Conservation (phyloP, 495 filamentous ascomycete species). For the Xylaria castorea region DNA sequence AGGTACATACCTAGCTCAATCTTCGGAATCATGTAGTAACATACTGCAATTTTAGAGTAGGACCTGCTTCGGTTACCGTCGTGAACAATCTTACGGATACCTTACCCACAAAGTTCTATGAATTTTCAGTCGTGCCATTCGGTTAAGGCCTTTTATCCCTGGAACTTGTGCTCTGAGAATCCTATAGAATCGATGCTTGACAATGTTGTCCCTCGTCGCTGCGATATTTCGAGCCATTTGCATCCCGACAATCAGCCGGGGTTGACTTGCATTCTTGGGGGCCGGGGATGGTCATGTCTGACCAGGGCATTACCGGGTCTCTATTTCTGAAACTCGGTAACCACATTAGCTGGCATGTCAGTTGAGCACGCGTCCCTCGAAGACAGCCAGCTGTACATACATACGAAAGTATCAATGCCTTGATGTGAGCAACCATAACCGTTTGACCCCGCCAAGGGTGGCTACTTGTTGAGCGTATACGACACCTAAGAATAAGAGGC, state of each 20-base stretch:
- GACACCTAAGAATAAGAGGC: neutral
- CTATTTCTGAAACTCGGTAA: conserved; percentile 19
- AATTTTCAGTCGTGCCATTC: neutral
- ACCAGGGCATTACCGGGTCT: conserved; percentile 21
- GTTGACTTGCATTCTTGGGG: conserved; percentile 10
- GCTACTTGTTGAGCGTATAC: neutral
- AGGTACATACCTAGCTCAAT: too few relatives aligned
- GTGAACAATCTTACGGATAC: neutral
- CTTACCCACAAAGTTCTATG: neutral
- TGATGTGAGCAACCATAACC: neutral
- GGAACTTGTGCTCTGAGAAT: neutral
- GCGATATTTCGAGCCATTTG: neutral
- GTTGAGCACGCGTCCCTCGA: neutral
- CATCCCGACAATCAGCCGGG: conserved; percentile 3
- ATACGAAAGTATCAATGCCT: neutral
- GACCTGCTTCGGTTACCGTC: neutral
- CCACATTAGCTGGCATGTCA: conserved; percentile 2
- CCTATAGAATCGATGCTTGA: neutral
- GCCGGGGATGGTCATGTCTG: neutral
- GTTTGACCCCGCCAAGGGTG: neutral
- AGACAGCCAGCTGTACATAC: neutral
- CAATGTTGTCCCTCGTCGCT: neutral
- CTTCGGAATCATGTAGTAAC: neutral
- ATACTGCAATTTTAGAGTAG: neutral
- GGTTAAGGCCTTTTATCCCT: neutral